Percentiles rank a stretch among this genome's conserved stretches.
Conservation (phyloP, 2,329 filamentous ascomycete genomes). For the Ophiostoma montium region DNA sequence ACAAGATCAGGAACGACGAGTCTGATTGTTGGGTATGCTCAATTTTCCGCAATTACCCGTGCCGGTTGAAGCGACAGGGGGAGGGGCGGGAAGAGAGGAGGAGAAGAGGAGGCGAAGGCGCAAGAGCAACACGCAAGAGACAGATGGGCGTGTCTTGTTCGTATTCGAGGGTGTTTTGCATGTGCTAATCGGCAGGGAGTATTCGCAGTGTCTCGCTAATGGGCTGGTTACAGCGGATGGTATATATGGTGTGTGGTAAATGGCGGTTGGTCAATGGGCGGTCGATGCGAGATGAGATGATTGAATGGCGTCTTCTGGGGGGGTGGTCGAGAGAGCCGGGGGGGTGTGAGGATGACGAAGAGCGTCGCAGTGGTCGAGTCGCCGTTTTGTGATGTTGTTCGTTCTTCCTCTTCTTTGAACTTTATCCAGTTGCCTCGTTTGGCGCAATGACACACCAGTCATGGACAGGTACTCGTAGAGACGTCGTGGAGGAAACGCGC, state of each 20-base stretch:
- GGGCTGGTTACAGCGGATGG: background rate
- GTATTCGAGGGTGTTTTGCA: background rate
- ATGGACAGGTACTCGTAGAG: background rate
- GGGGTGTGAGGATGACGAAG: background rate
- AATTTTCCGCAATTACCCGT: no score
- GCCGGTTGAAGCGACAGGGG: background rate
- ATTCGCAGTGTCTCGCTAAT: background rate
- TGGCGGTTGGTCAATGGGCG: background rate
- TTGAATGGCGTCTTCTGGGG: constrained; percentile 8
- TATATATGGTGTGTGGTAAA: background rate
- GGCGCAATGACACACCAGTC: background rate
- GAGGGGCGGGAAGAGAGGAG: background rate
- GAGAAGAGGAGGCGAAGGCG: background rate
- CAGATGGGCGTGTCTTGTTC: constrained; percentile 2
- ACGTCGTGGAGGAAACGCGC: background rate
- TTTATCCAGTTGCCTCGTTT: background rate
- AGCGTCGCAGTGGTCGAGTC: background rate
- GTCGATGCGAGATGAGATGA: constrained; percentile 9
- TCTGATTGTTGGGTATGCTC: background rate
- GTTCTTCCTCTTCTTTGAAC: background rate
- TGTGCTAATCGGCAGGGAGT: no score
- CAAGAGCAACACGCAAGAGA: background rate
- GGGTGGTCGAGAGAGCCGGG: background rate
- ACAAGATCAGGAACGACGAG: background rate
- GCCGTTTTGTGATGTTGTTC: background rate